phyloP scores from a whole-genome alignment of 306 rosid genomes.

The Cicer judaicum region DNA sequence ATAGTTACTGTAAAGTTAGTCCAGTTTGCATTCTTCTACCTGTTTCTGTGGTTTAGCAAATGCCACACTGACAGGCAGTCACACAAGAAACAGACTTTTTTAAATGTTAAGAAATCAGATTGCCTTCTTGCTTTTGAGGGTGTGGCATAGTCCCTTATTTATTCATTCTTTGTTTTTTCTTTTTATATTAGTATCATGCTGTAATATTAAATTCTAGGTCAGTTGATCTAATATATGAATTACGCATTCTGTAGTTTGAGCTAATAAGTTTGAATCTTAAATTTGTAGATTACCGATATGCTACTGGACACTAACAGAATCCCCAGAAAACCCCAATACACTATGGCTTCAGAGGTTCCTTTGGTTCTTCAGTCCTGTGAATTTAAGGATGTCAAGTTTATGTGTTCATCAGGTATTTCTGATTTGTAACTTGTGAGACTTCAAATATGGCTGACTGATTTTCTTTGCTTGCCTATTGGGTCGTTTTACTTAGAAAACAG shows the following conservation, averaged over 20 bases:
- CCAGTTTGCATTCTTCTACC: not conserved
- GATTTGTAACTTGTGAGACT: constrained; percentile 33
- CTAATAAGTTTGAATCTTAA: constrained; percentile 42
- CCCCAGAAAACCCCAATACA: constrained; percentile 86
- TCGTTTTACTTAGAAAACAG: not conserved
- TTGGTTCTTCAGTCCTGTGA: constrained; percentile 91
- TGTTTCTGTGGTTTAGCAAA: not conserved
- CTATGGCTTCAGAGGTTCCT: constrained; percentile 84
- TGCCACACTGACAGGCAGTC: not conserved
- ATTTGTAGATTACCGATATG: constrained; percentile 70
- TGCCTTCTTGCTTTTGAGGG: constrained; percentile 25
- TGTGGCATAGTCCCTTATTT: not conserved
- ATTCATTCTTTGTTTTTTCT: not conserved
- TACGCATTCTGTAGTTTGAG: constrained; percentile 32
- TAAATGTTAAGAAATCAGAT: not conserved
- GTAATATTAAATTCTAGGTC: constrained; percentile 27
- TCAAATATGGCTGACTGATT: constrained; percentile 4
- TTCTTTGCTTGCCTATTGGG: constrained; percentile 17
- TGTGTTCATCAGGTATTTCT: constrained; percentile 80
- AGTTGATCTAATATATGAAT: constrained; percentile 16
- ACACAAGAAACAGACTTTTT: not conserved
- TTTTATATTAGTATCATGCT: not conserved
- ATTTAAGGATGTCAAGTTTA: constrained; percentile 72
- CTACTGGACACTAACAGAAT: constrained; percentile 63
- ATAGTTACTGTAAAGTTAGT: constrained; percentile 14